Conservation (phyloP, 2,329 filamentous ascomycete genomes). For the Elsinoe batatas region DNA sequence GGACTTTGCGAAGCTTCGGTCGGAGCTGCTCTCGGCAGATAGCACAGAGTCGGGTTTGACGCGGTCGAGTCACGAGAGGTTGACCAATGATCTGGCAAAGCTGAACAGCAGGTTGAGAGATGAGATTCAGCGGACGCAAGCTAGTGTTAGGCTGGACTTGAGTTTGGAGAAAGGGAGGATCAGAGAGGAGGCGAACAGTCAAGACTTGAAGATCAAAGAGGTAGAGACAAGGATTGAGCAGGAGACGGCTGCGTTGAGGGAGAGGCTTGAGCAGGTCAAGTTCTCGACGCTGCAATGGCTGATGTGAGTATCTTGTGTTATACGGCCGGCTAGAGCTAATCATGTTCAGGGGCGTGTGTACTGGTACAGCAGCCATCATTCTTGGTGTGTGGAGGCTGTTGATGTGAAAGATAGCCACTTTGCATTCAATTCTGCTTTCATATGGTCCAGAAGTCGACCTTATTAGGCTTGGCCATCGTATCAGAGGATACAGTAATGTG, state of each 20-base stretch:
- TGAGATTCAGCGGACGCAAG: conserved; percentile 89
- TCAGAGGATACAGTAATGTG: background rate
- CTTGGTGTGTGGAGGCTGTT: conserved; percentile 58
- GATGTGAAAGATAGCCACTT: conserved; percentile 42
- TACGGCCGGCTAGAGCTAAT: background rate
- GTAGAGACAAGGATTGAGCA: conserved; percentile 98
- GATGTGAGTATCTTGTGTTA: conserved; percentile 55
- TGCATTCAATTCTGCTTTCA: no score
- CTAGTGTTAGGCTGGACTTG: conserved; percentile 80
- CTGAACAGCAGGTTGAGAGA: conserved; percentile 80
- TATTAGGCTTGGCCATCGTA: no score
- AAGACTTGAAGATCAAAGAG: conserved; percentile 97
- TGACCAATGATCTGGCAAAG: conserved; percentile 92
- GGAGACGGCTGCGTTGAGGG: conserved; percentile 80
- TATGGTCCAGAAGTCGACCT: no score
- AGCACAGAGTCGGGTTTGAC: conserved; percentile 85
- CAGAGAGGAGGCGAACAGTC: conserved; percentile 86
- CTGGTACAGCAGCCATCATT: conserved; percentile 55
- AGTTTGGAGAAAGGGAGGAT: conserved; percentile 97
- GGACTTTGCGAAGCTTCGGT: conserved; percentile 93
- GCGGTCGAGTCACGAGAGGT: conserved; percentile 76
- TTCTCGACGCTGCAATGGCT: conserved; percentile 97
- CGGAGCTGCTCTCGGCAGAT: conserved; percentile 84
- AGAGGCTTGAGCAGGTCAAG: conserved; percentile 94
- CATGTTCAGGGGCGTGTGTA: conserved; percentile 49